Base-by-base conservation (phyloP, 345 rosid species). In the Euphorbia peplus region DNA sequence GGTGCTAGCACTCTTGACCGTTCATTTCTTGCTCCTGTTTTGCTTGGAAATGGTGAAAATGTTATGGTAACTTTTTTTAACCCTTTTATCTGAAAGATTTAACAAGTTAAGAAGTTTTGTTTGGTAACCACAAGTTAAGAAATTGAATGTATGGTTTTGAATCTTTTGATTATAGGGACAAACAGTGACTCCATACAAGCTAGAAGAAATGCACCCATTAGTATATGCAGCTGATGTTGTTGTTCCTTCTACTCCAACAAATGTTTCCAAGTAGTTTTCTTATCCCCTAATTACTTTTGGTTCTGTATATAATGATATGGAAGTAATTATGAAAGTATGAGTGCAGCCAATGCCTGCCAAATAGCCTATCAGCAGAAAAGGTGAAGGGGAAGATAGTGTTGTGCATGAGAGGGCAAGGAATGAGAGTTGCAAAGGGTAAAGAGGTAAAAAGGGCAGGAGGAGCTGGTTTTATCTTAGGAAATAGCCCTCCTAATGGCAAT, bases 401-500 rank as follows among this genome's bases (percentile, higher is more conserved):
- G 55, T 89, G 98, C 85, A 35, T 76, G 46, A 84, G 92, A 79
- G 95, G 95, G n/a, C 51, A 16, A 8, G 92, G 90, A 52, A 8
- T 69, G 18, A 82, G 87, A 86, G 55, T 87, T 0, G 80, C 64
- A 35, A 88, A 89, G 73, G 92, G 97, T n/a, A 8, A 80, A 63
- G 97, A 89, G 70, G 97, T 87, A 61, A 86, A 83, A 81, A 81
- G 90, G 61, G 97, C 96, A 0, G 96, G 96, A 6, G 98, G 92
- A 50, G 89, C 28, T 8, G 98, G 95, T 59, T 77, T 83, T 59
- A 79, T 93, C 67, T 73, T 93, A 9, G 97, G 89, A 22, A 89
- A 89, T 63, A 4, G 53, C 19, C 61, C 25, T 0, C 68, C 62
- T 12, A 55, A 41, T n/a, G 91, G 90, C 9, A 70, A 72, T 15